Evolutionary conservation across 768 basidiomycete genomes (phyloP), one percentile per base, ranked within the genome.

Genomic region (Boletus tomentosulus): DNA sequence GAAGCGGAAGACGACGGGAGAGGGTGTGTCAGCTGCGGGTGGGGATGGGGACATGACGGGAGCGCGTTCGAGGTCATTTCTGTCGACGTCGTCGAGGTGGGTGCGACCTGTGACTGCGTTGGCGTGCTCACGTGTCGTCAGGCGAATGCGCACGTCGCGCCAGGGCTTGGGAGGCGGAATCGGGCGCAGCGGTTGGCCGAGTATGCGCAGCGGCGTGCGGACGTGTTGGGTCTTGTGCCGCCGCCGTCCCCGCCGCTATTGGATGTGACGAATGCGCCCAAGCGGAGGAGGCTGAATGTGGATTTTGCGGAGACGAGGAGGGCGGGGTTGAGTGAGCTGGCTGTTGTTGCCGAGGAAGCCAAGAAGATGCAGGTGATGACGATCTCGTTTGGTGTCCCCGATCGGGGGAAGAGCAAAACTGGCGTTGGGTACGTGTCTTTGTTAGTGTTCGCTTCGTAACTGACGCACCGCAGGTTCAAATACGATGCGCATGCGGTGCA

Each of bases 11-110:
- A 86, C 55, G 85, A 86, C 60, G 84, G 84, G 27, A 69, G 84
- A 45, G 73, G 77, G 10, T 68, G 87, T 59, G 72, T 78, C n/a
- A 87, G 85, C 66, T 84, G 81, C 9, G 81, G 81, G 0, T 89
- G 88, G 89, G 87, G 87, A n/a, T 82, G 79, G 58, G 83, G 84
- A 2, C 89, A 89, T 57, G 87, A 89, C 56, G 89, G 88, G 25
- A 83, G 84, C 61, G 86, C 84, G 25, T 78, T 89, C 60, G 89
- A 89, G 72, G 78, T 90, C 50, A 66, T 89, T 16, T 74, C 73
- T 25, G 86, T 81, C 16, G 76, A 81, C 58, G 83, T 87, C 63
- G 77, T 82, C 45, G 74, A 82, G 76, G 89, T 89, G 57, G 34
- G 82, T 53, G 11, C 24, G 34, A 5, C 39, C 24, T 42, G 31